Evolutionary conservation across 2,329 filamentous ascomycete genomes (phyloP), one percentile per base, ranked within the genome.

Genomic region (Phaeosphaeria sp.): DNA sequence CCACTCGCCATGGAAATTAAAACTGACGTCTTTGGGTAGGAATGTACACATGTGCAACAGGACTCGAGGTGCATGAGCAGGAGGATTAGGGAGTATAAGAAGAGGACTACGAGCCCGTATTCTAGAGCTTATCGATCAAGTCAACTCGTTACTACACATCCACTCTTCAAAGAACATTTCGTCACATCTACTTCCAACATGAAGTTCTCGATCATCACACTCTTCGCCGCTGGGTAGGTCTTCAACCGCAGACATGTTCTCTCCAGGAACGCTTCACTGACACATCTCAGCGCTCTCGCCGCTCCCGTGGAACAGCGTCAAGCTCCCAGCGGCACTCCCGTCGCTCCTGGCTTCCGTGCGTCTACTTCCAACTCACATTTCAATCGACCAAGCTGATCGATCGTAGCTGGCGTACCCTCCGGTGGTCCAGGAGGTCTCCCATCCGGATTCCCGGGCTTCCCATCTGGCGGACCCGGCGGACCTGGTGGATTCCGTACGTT

Each of bases 181-280:
- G 15, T 39, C 36, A 30, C 48, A 15, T 40, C 20, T 48, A 11
- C n/a, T 24, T 44, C 36, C 43, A 55, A 30, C 36, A 64, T 64
- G 61, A 59, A 55, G 43, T 45, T 64, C 56, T 55, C 59, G 2
- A 3, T 50, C 42, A 30, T 60, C 20, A 6, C 60, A 25, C 30
- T 64, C 42, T 49, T 64, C 49, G 61, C 52, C 42, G 40, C 58
- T 51, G 58, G 58, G 60, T 63, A 55, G 11, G 33, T 22, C 36
- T 3, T n/a, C 22, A 20, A 17, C 20, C 42, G 15, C 17, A 7
- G 42, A 20, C 36, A 9, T 20, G 5, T 22, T n/a, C 9, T 40
- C 22, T 36, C 18, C n/a, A 25, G 13, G 11, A 30, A 2, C 25
- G 9, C n/a, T 9, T 17, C 9, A 45, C 55, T 58, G 44, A 61